phyloP scores from a whole-genome alignment of 2,329 filamentous ascomycete species.

The Botrytis elliptica region DNA sequence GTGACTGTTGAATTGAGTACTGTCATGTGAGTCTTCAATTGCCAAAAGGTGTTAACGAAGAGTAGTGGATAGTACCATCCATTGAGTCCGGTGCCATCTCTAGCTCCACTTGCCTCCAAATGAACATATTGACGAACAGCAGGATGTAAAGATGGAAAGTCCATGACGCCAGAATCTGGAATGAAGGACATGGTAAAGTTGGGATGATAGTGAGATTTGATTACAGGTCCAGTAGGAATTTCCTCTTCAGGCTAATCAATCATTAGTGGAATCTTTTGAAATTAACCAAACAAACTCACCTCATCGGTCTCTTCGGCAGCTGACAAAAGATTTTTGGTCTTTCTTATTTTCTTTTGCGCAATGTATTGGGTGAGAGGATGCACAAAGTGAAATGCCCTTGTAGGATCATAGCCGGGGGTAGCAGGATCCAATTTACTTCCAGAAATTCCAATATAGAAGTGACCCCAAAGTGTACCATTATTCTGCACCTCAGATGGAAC shows the following conservation, averaged over 20 bases:
- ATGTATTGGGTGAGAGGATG: constrained; percentile 87
- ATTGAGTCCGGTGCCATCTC: constrained; percentile 82
- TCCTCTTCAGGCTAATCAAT: constrained; percentile 47
- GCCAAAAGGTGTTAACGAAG: constrained; percentile 97
- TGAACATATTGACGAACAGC: constrained; percentile 75
- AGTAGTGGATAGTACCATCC: constrained; percentile 92
- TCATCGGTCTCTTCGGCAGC: constrained; percentile 51
- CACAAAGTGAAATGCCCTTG: constrained; percentile 77
- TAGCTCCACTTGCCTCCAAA: constrained; percentile 75
- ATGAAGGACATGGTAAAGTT: constrained; percentile 90
- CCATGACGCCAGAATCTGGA: constrained; percentile 71
- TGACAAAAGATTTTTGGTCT: constrained; percentile 80
- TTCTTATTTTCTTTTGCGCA: constrained; percentile 83
- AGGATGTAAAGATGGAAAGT: constrained; percentile 66
- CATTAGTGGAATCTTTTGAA: constrained; percentile 44
- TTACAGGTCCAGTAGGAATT: constrained; percentile 61
- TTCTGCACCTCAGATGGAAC: constrained; percentile 80
- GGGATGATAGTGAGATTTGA: constrained; percentile 89
- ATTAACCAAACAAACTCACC: constrained; percentile 35
- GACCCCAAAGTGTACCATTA: constrained; percentile 91
- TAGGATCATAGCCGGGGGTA: constrained; percentile 67
- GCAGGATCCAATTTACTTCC: constrained; percentile 76
- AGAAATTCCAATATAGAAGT: constrained; percentile 82
- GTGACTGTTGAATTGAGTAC: constrained; percentile 87
- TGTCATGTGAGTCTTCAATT: constrained; percentile 86